Evolutionary conservation across 768 basidiomycete species (phyloP), one percentile per base, ranked within the genome.

Genomic region (Auriscalpium orientale): DNA sequence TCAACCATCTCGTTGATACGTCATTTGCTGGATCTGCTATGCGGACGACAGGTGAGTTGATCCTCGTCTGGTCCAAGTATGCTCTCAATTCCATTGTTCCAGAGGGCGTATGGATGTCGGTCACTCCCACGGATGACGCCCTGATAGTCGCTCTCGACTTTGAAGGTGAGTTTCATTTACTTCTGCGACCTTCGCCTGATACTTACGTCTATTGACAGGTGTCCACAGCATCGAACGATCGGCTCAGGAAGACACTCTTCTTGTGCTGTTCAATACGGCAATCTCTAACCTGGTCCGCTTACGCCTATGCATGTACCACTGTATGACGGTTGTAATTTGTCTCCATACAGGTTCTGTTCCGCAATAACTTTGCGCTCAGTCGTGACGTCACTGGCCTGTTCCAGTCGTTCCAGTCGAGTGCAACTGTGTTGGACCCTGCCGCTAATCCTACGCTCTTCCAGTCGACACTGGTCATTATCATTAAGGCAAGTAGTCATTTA

Each of bases 31-130:
- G 83, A 2, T 28, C 76, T 9, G 83, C 83, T 0, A 83, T 84
- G 81, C 70, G 80, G n/a, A 83, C 82, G 9, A 84, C 80, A 37
- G 76, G 72, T 72, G 49, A 34, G 66, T 8, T 22, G 9, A 11
- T 40, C 18, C 18, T 46, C 43, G 8, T 49, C 56, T 22, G 12
- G 48, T 37, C 21, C 46, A 45, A 16, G 9, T 47, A 50, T 16
- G 38, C 3, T n/a, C 49, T 38, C 53, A 21, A 38, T n/a, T 47
- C 49, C 10, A 35, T n/a, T n/a, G n/a, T n/a, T n/a, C n/a, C 62
- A 63, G 80, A 83, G 68, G 82, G 83, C 5, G 80, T 84, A 2
- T 84, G 83, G 83, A 79, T 84, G 76, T 83, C 82, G 0, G 79
- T 81, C 8, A 82, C 83, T 1, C 84, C 83, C 0, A 83, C 82